Conservation (phyloP, 192 early-diverging fungal species). For the Dissophora globulifera region DNA sequence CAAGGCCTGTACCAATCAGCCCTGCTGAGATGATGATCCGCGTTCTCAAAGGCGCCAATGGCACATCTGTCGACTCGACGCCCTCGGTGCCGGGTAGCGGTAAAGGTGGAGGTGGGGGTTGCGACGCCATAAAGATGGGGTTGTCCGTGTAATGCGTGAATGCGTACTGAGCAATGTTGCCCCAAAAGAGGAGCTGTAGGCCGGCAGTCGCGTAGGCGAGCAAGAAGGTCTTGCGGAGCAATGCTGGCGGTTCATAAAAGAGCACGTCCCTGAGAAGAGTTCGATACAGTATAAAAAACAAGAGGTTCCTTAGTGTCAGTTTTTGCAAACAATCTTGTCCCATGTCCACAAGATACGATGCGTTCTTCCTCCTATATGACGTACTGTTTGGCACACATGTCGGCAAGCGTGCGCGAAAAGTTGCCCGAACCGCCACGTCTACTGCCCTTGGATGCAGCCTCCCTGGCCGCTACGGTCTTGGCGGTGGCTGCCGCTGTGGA, state of each 20-base stretch:
- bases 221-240: slow-evolving; percentile 38
- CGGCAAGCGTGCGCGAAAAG: slow-evolving; percentile 31
- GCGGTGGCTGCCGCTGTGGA: slow-evolving; percentile 2
- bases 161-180: slow-evolving; percentile 46
- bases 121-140: slow-evolving; percentile 34
- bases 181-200: slow-evolving; percentile 45
- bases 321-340: no score
- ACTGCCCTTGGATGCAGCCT: slow-evolving; percentile 4
- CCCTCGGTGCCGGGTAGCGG: slow-evolving; percentile 46
- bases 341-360: no score
- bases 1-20: slow-evolving; percentile 41
- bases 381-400: slow-evolving; percentile 47
- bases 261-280: slow-evolving; percentile 26
- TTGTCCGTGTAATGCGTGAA: slow-evolving; percentile 52
- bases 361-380: no score
- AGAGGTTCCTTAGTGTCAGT: neutral
- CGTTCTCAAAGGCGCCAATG: slow-evolving; percentile 34
- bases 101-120: slow-evolving; percentile 22
- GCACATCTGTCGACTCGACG: slow-evolving; percentile 25
- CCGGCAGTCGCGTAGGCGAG: slow-evolving; percentile 50
- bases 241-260: slow-evolving; percentile 41
- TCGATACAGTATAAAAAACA: no score
- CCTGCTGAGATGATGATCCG: slow-evolving; percentile 48
- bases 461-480: slow-evolving; percentile 7
- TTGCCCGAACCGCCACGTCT: slow-evolving; percentile 9